Evolutionary conservation across 2,329 filamentous ascomycete genomes (phyloP), one percentile per base, ranked within the genome.

Genomic region (Raffaelea albimanens): DNA sequence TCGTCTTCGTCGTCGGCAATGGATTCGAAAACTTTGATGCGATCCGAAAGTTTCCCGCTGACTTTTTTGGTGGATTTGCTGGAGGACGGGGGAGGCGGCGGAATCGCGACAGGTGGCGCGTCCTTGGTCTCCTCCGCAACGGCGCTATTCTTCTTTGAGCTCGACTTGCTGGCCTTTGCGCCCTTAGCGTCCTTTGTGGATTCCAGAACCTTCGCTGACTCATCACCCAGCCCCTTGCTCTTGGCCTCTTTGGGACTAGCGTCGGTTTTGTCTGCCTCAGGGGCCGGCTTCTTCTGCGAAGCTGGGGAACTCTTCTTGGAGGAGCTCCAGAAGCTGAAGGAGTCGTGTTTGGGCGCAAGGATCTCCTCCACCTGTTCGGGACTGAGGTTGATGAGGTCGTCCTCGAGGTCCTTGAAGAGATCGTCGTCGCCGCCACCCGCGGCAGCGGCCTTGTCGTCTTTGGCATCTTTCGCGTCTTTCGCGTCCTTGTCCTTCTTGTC

Each of bases 291-390:
- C 63, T 70, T 70, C 56, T 60, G 63, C 45, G 10, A n/a, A 11
- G 20, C 4, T 18, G 47, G 34, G 9, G 59, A 50, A 33, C 51
- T 42, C 53, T 71, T 75, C 58, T 72, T 76, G 49, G 66, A 59
- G 43, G 68, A 65, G 50, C 76, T 73, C 77, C 76, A 81, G 64
- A 80, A 79, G 55, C 70, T 70, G 60, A 80, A 81, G 0, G 72
- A 60, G 49, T 72, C 67, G 39, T 56, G 40, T 61, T 74, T 55
- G 20, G 51, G 52, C 43, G 52, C 54, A 31, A 72, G 58, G 18
- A 72, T 59, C 53, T 70, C 67, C 44, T 71, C 68, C 23, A 72
- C 59, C 47, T 72, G 62, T 31, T 70, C 67, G 11, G 65, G 57
- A 11, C 63, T 67, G 46, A 71, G 61, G 22, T 70, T 62, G 34